phyloP scores from a whole-genome alignment of 2,329 filamentous ascomycete genomes.

The Monilinia fructigena region DNA sequence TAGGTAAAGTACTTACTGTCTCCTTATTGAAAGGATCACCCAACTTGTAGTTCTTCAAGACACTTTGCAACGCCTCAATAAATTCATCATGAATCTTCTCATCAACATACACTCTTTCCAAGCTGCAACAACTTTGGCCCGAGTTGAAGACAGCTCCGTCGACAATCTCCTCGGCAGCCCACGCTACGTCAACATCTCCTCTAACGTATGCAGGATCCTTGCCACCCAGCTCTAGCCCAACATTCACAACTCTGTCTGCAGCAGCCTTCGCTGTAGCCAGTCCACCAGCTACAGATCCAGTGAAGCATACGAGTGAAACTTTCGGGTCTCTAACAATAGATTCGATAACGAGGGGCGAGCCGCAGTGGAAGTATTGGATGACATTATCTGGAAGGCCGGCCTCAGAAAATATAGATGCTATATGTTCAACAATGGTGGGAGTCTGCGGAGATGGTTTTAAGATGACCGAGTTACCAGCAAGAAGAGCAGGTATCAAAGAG shows the following conservation, averaged over 20 bases:
- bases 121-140: conserved; percentile 93
- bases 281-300: conserved; percentile 85
- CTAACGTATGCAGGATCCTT: conserved; percentile 93
- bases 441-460: conserved; percentile 95
- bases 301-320: conserved; percentile 85
- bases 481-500: conserved; percentile 84
- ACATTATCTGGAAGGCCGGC: conserved; percentile 82
- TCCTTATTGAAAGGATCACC: conserved; percentile 80
- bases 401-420: conserved; percentile 71
- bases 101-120: conserved; percentile 90
- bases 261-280: conserved; percentile 83
- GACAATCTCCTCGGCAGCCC: conserved; percentile 92
- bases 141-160: conserved; percentile 98
- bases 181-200: conserved; percentile 79
- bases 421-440: conserved; percentile 84
- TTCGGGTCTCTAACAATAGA: conserved; percentile 73
- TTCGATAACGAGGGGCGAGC: conserved; percentile 74
- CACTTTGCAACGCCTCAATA: conserved; percentile 73
- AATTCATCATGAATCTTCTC: conserved; percentile 82
- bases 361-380: conserved; percentile 89
- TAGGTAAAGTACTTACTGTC: conserved; percentile 46
- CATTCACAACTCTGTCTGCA: conserved; percentile 76
- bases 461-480: conserved; percentile 88
- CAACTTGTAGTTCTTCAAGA: conserved; percentile 77
- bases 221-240: conserved; percentile 88